Evolutionary conservation across 805 yeast species (phyloP).

Genomic region (Debaryomyces tyrocola): DNA sequence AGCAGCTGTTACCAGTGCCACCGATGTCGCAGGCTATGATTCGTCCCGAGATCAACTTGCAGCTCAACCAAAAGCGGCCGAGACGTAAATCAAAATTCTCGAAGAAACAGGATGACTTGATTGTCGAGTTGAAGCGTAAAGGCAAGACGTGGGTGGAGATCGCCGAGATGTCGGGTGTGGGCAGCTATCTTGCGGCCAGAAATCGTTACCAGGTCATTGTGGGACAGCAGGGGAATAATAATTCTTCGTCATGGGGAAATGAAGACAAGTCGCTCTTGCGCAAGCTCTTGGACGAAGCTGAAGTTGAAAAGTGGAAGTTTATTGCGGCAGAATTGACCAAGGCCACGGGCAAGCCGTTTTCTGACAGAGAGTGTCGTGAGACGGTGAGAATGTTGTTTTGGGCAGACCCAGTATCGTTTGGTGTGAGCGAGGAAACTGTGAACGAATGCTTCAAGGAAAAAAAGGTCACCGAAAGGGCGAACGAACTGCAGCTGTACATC

Average conservation of each 20-base stretch:
- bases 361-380: conserved; percentile 56
- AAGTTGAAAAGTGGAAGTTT: conserved; percentile 66
- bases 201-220: conserved; percentile 77
- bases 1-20: conserved; percentile 44
- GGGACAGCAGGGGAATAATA: conserved; percentile 78
- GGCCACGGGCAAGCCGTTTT: conserved; percentile 49
- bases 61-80: conserved; percentile 48
- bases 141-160: conserved; percentile 76
- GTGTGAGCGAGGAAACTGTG: conserved; percentile 49
- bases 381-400: conserved; percentile 53
- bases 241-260: conserved; percentile 59
- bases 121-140: conserved; percentile 56
- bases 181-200: conserved; percentile 69
- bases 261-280: conserved; percentile 55
- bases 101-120: conserved; percentile 64
- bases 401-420: conserved; percentile 56
- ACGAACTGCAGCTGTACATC: conserved; percentile 15
- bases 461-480: conserved; percentile 33
- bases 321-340: conserved; percentile 63
- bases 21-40: conserved; percentile 46
- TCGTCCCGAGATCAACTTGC: conserved; percentile 42
- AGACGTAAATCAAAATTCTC: conserved; percentile 70
- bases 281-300: conserved; percentile 63
- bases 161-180: conserved; percentile 63
- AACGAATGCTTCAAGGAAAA: conserved; percentile 38